These are phyloP conservation scores for Termitomyces sp. DNA, from an alignment of 768 basidiomycete genomes.

Conservation along the genomic window DNA sequence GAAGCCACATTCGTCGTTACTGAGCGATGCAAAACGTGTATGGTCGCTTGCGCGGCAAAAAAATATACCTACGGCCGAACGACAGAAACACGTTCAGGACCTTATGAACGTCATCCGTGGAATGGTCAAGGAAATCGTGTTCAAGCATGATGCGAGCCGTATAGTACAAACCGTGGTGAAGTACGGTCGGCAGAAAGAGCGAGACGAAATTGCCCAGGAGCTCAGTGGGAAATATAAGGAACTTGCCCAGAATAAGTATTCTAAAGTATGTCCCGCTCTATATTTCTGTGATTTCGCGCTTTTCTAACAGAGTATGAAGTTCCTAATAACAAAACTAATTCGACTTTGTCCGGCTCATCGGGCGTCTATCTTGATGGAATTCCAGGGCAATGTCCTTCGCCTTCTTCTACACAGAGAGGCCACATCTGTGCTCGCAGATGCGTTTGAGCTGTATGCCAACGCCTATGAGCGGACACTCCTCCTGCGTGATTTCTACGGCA, in stretches of 20 bases:
- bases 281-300: background rate
- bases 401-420: conserved; percentile 85
- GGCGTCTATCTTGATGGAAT: conserved; percentile 68
- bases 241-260: conserved; percentile 84
- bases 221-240: conserved; percentile 75
- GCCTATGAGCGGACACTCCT: conserved; percentile 79
- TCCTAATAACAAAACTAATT: conserved; percentile 76
- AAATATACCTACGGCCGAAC: conserved; percentile 61
- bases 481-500: conserved; percentile 86
- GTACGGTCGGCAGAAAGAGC: conserved; percentile 67
- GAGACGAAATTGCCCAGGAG: conserved; percentile 78
- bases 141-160: conserved; percentile 89
- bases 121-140: conserved; percentile 77
- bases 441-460: conserved; percentile 84
- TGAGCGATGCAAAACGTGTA: conserved; percentile 65
- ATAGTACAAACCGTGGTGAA: conserved; percentile 82
- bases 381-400: conserved; percentile 69
- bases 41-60: conserved; percentile 77
- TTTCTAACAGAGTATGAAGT: conserved; percentile 33
- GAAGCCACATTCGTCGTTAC: conserved; percentile 70
- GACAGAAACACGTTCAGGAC: conserved; percentile 66
- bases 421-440: conserved; percentile 75
- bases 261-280: conserved; percentile 53
- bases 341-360: conserved; percentile 72
- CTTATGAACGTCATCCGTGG: conserved; percentile 78